phyloP scores from a whole-genome alignment of 1,284 basidiomycete genomes.

The Tilletiaria anomala region DNA sequence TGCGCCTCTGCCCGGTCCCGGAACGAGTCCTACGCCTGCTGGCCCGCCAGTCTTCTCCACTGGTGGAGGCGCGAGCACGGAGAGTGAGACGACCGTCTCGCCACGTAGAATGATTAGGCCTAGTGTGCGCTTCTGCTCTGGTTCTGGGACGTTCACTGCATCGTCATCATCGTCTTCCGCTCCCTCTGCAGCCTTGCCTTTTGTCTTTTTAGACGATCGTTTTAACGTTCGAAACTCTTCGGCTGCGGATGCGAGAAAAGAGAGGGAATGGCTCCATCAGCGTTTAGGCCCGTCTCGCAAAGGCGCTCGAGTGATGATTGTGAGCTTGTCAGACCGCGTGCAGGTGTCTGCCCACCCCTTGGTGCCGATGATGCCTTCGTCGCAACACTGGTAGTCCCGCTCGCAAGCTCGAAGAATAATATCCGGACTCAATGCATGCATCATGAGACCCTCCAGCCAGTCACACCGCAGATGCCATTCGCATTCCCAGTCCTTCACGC shows the following conservation, averaged over 20 bases:
- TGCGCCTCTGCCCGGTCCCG: conserved; percentile 82
- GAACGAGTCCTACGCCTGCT: conserved; percentile 61
- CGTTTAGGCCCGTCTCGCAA: too few species aligned
- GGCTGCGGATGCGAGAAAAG: conserved; percentile 8
- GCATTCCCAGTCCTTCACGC: too few species aligned
- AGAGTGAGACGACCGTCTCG: conserved; percentile 87
- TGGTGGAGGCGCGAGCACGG: conserved; percentile 90
- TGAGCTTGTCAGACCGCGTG: too few species aligned
- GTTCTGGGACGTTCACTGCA: conserved; percentile 51
- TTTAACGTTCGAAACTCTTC: conserved; percentile 36
- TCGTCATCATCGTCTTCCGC: conserved; percentile 25
- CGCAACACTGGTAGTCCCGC: too few species aligned
- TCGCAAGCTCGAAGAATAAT: too few species aligned
- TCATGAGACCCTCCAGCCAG: too few species aligned
- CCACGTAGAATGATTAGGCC: conserved; percentile 91
- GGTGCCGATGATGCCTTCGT: too few species aligned
- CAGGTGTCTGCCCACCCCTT: too few species aligned
- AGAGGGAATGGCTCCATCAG: too few species aligned
- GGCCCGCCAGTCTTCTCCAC: conserved; percentile 77
- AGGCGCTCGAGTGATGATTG: too few species aligned
- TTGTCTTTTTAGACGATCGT: conserved; percentile 11
- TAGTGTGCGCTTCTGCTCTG: conserved; percentile 89
- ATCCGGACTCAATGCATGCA: background rate
- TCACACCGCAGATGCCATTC: too few species aligned
- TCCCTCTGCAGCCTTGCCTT: conserved; percentile 5